Base-by-base conservation (phyloP, 257 asterid genomes). In the Ehretia macrophylla region DNA sequence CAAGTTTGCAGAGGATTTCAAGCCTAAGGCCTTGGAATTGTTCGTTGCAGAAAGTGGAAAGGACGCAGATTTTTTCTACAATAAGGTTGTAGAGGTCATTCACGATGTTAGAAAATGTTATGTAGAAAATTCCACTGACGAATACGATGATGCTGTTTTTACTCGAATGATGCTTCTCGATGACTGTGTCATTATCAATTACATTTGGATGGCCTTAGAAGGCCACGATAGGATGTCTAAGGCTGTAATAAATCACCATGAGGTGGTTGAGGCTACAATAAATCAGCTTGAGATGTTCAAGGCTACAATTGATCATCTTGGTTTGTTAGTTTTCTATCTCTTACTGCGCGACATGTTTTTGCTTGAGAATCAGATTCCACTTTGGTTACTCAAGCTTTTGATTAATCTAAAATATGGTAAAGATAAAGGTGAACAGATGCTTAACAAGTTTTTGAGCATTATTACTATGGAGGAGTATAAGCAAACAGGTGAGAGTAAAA, bases 291-390 rank as follows among this genome's bases (percentile, higher is more conserved):
- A 12, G 4, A 11, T 13, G 5, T 1, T 5, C 51, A 13, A 16
- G 17, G 17, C 17, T 14, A 16, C 1, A 13, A 8, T 6, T 5
- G 8, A 13, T 0, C 23, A 35, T 32, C 60, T 76, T 14, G 78
- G 75, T 5, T 0, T 0, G 11, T 27, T 46, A 0, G 22, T 10
- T 10, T 5, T 1, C 0, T 0, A 10, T 0, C 9, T 23, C 14
- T 14, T 58, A 39, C 17, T 0, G 8, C 55, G 59, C 8, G 80
- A 77, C 20, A 0, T 70, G 23, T 21, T 9, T 5, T 20, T 66
- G 32, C 66, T 77, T 4, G 80, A 73, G 56, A 77, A 77, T 52
- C 77, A 77, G 42, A 61, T 70, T 18, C 67, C 77, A 0, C 50
- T 66, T 0, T 27, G 18, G 35, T 10, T 72, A 13, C 32, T 77